Conservation (phyloP, 2,329 filamentous ascomycete species). For the Calonectria naviculata region DNA sequence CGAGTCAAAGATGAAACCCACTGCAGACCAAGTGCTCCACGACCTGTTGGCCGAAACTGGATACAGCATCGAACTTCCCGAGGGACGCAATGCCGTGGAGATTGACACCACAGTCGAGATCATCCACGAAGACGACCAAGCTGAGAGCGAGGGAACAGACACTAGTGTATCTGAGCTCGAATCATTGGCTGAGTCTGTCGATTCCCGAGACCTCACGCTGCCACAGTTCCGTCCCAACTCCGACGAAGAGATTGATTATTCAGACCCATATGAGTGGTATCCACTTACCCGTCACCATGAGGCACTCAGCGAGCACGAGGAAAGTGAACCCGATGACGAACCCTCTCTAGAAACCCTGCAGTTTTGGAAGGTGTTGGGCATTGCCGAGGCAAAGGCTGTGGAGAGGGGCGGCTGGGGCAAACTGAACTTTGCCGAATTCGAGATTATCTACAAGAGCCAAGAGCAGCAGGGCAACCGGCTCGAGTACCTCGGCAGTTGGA, state of each 20-base stretch:
- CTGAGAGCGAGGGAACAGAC: slow-evolving; percentile 8
- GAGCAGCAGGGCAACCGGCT: slow-evolving; percentile 72
- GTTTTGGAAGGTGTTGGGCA: slow-evolving; percentile 67
- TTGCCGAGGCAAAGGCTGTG: slow-evolving; percentile 75
- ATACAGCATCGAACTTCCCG: slow-evolving; percentile 53
- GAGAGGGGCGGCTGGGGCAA: slow-evolving; percentile 83
- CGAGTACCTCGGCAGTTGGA: slow-evolving; percentile 90
- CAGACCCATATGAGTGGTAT: slow-evolving; percentile 30
- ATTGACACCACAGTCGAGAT: slow-evolving; percentile 41
- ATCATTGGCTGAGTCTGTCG: slow-evolving; percentile 13
- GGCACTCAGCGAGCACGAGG: slow-evolving; percentile 14
- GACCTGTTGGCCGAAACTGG: slow-evolving; percentile 57
- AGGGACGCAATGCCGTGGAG: slow-evolving; percentile 47
- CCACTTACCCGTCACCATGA: slow-evolving; percentile 29
- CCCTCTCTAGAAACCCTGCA: slow-evolving; percentile 49
- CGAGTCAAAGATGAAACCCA: slow-evolving; percentile 26
- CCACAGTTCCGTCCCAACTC: slow-evolving; percentile 76
- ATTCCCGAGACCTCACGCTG: slow-evolving; percentile 69
- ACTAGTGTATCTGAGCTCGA: slow-evolving; percentile 29
- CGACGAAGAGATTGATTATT: slow-evolving; percentile 32
- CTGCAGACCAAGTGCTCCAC: slow-evolving; percentile 41
- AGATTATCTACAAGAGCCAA: slow-evolving; percentile 76
- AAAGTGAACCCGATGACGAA: slow-evolving; percentile 30
- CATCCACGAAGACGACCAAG: slow-evolving; percentile 32
- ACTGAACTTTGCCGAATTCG: slow-evolving; percentile 84